Base-by-base conservation (phyloP, 306 rosid species). In the Castanea sativa region DNA sequence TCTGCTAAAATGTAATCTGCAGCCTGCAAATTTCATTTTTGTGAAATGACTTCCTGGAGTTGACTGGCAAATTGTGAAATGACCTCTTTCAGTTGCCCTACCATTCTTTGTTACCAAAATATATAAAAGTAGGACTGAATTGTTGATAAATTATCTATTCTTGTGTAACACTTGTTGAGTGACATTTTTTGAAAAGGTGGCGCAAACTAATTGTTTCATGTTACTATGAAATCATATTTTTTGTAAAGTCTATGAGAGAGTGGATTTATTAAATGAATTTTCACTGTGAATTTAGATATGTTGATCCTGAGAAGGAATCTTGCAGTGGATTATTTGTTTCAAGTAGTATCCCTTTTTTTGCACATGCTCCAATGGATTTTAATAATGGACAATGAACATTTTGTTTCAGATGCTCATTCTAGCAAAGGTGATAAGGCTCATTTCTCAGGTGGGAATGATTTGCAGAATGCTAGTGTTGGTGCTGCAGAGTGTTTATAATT, bases 331-430 rank as follows among this genome's bases (percentile, higher is more conserved):
- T 56, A 41, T 65, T 70, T 35, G 9, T 57, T 52, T 67, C 2
- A 56, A 25, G 78, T 74, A 19, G 69, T 57, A 38, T 68, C 65
- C 57, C 63, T 55, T 56, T 72, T 69, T 69, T 55, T 61, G 30
- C 33, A 43, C 76, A 19, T 78, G 58, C 69, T 80, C 52, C 71
- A 67, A 73, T 13, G 38, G 76, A 56, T 83, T 82, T 81, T 73
- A 41, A 71, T 67, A 73, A 73, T 75, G 74, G 80, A 78, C 86
- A 65, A 69, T 59, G 58, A 74, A 73, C 49, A 72, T 83, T 71
- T 77, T 79, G 41, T 75, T 80, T 77, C 90, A 87, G 88, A 81
- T 87, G 88, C 87, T 76, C 88, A 83, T 77, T 86, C 88, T 80
- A 83, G 83, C 86, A 86, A 83, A 80, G 84, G 85, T 84, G 89